Percentiles rank a stretch among this genome's conserved stretches.
Conservation (phyloP, 73 alveolate genomes). For the Paramecium octaurelia region DNA sequence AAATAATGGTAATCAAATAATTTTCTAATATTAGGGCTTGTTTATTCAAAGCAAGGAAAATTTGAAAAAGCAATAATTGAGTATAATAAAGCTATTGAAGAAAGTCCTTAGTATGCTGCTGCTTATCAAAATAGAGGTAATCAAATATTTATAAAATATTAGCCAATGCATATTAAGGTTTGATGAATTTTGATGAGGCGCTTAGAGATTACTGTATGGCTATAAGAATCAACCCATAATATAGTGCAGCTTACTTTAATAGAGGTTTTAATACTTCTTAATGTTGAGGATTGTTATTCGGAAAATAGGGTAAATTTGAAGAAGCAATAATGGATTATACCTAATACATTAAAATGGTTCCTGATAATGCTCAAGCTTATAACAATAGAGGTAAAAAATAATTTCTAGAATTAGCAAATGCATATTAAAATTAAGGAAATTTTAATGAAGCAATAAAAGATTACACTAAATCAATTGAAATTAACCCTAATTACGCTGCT, state of each 20-base stretch:
- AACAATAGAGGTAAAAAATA: background rate
- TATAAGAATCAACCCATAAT: background rate
- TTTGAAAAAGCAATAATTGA: background rate
- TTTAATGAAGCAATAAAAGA: background rate
- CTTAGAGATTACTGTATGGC: background rate
- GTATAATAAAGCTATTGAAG: background rate
- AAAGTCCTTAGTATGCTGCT: background rate
- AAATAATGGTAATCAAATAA: background rate
- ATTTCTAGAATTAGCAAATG: background rate
- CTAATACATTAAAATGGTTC: background rate
- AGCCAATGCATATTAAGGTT: background rate
- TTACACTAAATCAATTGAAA: background rate
- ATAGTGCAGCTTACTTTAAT: background rate
- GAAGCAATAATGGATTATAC: background rate
- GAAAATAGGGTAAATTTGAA: background rate
- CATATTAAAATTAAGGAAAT: background rate
- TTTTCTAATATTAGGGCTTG: background rate
- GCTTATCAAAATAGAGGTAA: constrained; percentile 7
- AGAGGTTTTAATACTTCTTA: background rate
- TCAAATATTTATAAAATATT: background rate
- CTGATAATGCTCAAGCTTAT: background rate
- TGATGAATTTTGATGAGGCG: background rate
- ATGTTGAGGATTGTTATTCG: background rate
- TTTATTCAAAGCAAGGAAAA: background rate
- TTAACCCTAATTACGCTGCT: background rate